phyloP scores from a whole-genome alignment of 495 filamentous ascomycete genomes.

The Patellaria atrata region DNA sequence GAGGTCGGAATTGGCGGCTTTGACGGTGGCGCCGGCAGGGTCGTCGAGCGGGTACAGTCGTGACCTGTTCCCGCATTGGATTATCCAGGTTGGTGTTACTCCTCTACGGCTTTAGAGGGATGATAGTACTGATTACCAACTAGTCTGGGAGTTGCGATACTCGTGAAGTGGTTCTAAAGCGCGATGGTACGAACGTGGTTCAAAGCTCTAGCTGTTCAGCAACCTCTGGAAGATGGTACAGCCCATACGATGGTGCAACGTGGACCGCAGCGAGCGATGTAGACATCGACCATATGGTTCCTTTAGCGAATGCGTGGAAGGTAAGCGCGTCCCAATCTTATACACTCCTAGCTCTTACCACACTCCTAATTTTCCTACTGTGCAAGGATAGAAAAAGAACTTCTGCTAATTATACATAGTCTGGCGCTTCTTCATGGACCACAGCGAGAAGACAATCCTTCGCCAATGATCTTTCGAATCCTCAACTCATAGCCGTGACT shows the following conservation, averaged over 20 bases:
- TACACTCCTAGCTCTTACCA: background rate
- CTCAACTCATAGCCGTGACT: slow-evolving; percentile 61
- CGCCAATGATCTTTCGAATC: slow-evolving; percentile 57
- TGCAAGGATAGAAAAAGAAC: background rate
- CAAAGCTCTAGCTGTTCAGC: slow-evolving; percentile 38
- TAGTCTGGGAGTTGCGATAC: slow-evolving; percentile 14
- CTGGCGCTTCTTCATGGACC: slow-evolving; percentile 39
- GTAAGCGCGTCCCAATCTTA: slow-evolving; percentile 27
- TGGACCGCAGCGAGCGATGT: slow-evolving; percentile 53
- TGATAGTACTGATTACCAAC: slow-evolving; percentile 23
- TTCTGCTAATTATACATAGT: slow-evolving; percentile 18
- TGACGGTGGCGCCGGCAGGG: slow-evolving; percentile 40
- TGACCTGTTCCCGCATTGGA: slow-evolving; percentile 55
- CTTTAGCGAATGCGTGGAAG: slow-evolving; percentile 60
- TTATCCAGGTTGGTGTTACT: slow-evolving; percentile 38
- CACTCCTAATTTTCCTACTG: background rate
- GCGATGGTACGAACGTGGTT: slow-evolving; percentile 46
- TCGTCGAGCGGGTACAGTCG: slow-evolving; percentile 43
- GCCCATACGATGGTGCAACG: slow-evolving; percentile 52
- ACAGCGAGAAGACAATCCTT: slow-evolving; percentile 46
- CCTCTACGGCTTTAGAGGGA: slow-evolving; percentile 15
- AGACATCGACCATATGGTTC: slow-evolving; percentile 67
- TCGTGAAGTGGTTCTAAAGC: slow-evolving; percentile 52
- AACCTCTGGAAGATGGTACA: slow-evolving; percentile 46
- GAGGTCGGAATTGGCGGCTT: slow-evolving; percentile 34